Evolutionary conservation across 208 protist genomes (phyloP).

Genomic region (Trypanosoma caninum): DNA sequence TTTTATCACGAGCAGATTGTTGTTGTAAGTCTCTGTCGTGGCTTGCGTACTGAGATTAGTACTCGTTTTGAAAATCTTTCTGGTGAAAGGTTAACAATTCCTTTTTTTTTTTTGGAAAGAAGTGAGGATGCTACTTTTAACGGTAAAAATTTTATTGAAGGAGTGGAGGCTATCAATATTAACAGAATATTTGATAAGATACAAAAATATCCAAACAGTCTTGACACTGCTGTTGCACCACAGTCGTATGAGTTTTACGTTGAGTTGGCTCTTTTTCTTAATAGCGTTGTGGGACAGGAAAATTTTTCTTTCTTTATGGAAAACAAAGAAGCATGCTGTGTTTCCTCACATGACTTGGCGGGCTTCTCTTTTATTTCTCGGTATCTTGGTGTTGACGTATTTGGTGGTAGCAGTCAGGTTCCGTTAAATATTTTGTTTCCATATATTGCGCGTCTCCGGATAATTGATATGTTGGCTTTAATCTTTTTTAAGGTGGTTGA

Average conservation of each 20-base stretch:
- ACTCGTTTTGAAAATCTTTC: constrained; percentile 54
- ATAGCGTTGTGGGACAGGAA: constrained; percentile 33
- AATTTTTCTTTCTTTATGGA: background rate
- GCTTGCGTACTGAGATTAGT: constrained; percentile 34
- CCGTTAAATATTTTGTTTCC: constrained; percentile 51
- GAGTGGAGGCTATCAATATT: constrained; percentile 34
- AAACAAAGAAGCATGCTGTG: constrained; percentile 7
- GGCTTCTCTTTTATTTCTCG: constrained; percentile 47
- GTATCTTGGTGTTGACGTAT: constrained; percentile 50
- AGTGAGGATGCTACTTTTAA: constrained; percentile 50
- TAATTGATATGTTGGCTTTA: constrained; percentile 69
- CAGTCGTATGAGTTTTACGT: constrained; percentile 77
- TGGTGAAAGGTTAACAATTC: constrained; percentile 45
- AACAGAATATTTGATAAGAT: constrained; percentile 54
- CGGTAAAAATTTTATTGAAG: constrained; percentile 35
- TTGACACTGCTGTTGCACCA: constrained; percentile 23
- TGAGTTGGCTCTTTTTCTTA: constrained; percentile 73
- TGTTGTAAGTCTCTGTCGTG: constrained; percentile 49
- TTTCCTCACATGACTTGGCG: constrained; percentile 68
- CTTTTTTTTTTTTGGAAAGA: constrained; percentile 60
- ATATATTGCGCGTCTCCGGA: constrained; percentile 61
- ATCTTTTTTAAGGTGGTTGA: constrained; percentile 79
- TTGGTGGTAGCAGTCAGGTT: constrained; percentile 50
- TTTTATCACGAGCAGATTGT: constrained; percentile 53
- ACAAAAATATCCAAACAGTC: constrained; percentile 22